A percentile compares a stretch with the other conserved stretches of the same genome.
Evolutionary conservation across 352 stramenopile genomes (phyloP).

Genomic region (Phytophthora ohioensis): DNA sequence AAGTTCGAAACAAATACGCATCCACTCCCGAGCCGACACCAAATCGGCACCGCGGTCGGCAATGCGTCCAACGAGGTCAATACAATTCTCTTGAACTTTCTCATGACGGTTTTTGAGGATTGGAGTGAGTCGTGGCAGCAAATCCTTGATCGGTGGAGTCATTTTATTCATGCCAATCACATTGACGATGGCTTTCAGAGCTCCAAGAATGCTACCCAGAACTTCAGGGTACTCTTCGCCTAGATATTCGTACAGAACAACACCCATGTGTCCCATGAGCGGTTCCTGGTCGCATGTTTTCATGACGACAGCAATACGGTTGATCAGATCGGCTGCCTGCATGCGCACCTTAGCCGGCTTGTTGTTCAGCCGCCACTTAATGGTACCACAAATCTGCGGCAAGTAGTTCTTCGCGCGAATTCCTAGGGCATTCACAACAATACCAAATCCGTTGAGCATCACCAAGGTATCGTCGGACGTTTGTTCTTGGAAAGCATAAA

Average conservation of each 20-base stretch:
- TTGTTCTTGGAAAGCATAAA: constrained; percentile 99
- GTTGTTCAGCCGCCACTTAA: constrained; percentile 99
- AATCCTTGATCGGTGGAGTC: constrained; percentile 98
- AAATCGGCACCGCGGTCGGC: constrained; percentile 98
- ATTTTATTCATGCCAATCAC: constrained; percentile 99
- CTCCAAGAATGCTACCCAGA: constrained; percentile 98
- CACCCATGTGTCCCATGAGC: constrained; percentile 98
- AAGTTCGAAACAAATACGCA: constrained; percentile 99
- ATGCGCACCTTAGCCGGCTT: constrained; percentile 98
- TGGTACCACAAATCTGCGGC: constrained; percentile 98
- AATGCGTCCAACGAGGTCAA: constrained; percentile 98
- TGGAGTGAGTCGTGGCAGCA: constrained; percentile 98
- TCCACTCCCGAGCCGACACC: constrained; percentile 99
- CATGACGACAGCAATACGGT: constrained; percentile 98
- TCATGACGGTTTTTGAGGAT: constrained; percentile 99
- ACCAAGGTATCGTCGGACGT: constrained; percentile 94
- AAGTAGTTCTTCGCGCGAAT: constrained; percentile 98
- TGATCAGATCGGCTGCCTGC: constrained; percentile 99
- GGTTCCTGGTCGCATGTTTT: constrained; percentile 99
- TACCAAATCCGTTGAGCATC: constrained; percentile 99
- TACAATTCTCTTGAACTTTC: constrained; percentile 98
- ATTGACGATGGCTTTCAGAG: constrained; percentile 98
- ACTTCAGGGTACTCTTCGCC: constrained; percentile 99
- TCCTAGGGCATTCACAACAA: constrained; percentile 98
- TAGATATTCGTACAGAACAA: constrained; percentile 99